Percentiles rank a stretch among this genome's conserved stretches.
These are phyloP conservation scores for Xylaria venustula DNA, from an alignment of 495 filamentous ascomycete genomes.

Conservation along the genomic window DNA sequence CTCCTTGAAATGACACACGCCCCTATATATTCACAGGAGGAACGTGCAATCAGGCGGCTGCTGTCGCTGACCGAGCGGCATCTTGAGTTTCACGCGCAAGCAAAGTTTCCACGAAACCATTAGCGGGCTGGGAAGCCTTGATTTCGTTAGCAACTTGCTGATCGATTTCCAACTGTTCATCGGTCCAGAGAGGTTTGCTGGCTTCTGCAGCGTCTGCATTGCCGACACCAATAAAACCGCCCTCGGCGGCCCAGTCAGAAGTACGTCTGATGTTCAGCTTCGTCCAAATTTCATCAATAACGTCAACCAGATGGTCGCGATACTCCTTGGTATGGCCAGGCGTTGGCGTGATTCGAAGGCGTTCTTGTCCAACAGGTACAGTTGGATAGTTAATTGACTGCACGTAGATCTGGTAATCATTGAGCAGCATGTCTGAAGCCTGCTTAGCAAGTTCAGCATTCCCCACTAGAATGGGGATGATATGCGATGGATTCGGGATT, in stretches of 20 bases:
- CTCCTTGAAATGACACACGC: constrained; percentile 20
- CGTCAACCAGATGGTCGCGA: constrained; percentile 80
- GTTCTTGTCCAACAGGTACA: constrained; percentile 92
- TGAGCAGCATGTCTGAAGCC: constrained; percentile 83
- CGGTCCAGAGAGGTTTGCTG: constrained; percentile 75
- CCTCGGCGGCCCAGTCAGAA: constrained; percentile 83
- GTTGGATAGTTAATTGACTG: constrained; percentile 99
- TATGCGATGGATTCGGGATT: constrained; percentile 96
- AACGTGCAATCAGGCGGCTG: constrained; percentile 19
- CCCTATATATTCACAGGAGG: constrained; percentile 6
- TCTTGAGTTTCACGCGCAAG: constrained; percentile 34
- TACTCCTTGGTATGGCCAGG: constrained; percentile 83
- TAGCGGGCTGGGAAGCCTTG: constrained; percentile 37
- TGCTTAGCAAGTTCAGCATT: constrained; percentile 90
- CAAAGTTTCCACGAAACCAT: constrained; percentile 36
- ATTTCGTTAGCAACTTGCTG: constrained; percentile 48
- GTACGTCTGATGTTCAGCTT: constrained; percentile 87
- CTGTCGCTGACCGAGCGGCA: constrained; percentile 19
- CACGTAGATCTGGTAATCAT: constrained; percentile 90
- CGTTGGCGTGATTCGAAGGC: constrained; percentile 91
- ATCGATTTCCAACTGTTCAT: constrained; percentile 75
- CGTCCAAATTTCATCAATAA: constrained; percentile 82
- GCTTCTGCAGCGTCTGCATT: constrained; percentile 56
- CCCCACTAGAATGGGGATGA: constrained; percentile 90
- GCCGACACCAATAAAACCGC: constrained; percentile 92